Percentiles rank a stretch among this genome's conserved stretches.
Evolutionary conservation across 768 basidiomycete genomes (phyloP).

Genomic region (Cystofilobasidium ferigula): DNA sequence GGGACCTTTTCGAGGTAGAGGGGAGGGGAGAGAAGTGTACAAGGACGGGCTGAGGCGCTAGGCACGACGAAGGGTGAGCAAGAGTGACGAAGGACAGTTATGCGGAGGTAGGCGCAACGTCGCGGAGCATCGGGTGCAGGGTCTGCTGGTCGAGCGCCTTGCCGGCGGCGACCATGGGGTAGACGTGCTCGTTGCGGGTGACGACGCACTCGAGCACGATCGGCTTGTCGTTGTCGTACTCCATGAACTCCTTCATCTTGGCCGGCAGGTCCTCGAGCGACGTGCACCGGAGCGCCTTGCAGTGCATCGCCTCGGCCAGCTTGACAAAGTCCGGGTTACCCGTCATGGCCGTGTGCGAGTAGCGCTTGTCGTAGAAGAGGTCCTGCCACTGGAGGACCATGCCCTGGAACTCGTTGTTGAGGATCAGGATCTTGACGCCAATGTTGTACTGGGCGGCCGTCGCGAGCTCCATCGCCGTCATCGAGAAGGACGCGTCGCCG

Average conservation of each 20-base stretch:
- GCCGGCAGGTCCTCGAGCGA: slow-evolving; percentile 64
- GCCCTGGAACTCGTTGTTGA: slow-evolving; percentile 97
- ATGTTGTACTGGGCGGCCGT: slow-evolving; percentile 85
- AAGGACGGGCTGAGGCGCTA: no score
- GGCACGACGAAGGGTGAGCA: no score
- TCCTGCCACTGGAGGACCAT: slow-evolving; percentile 99
- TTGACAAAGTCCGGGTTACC: slow-evolving; percentile 83
- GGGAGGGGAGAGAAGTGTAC: no score
- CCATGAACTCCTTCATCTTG: slow-evolving; percentile 98
- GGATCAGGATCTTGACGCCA: slow-evolving; percentile 82
- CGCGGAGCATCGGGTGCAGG: slow-evolving; percentile 1
- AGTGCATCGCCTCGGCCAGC: slow-evolving; percentile 80
- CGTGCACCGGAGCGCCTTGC: slow-evolving; percentile 73
- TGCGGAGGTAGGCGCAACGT: not conserved
- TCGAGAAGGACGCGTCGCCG: slow-evolving; percentile 95
- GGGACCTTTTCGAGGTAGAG: no score
- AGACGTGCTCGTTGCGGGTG: slow-evolving; percentile 60
- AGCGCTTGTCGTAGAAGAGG: slow-evolving; percentile 91
- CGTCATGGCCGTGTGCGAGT: slow-evolving; percentile 88
- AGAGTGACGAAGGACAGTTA: not conserved
- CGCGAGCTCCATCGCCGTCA: slow-evolving; percentile 98
- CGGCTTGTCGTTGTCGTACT: slow-evolving; percentile 77
- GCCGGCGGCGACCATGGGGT: slow-evolving; percentile 58
- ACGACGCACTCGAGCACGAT: slow-evolving; percentile 84
- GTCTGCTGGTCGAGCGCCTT: slow-evolving; percentile 83